These are phyloP conservation scores for Aspergillus bridgeri DNA, from an alignment of 495 filamentous ascomycete species.

Conservation along the genomic window DNA sequence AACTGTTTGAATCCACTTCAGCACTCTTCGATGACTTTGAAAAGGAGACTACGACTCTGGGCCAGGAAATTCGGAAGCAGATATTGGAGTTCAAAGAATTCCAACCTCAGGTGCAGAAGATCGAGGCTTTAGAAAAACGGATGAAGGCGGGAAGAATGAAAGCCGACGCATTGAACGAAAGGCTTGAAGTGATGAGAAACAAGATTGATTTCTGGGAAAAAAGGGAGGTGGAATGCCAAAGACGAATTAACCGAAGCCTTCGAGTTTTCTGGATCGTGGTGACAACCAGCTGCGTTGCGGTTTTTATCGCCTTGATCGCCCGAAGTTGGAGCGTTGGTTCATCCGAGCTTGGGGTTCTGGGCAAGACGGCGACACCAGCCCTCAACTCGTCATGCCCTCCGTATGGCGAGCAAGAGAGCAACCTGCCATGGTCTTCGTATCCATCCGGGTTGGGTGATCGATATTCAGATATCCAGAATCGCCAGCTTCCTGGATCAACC, in stretches of 20 bases:
- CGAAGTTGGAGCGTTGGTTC: conserved; percentile 24
- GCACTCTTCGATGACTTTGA: conserved; percentile 61
- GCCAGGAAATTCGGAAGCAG: conserved; percentile 60
- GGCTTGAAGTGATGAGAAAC: conserved; percentile 61
- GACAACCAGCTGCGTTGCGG: conserved; percentile 27
- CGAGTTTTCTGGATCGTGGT: conserved; percentile 60
- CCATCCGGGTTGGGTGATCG: neutral
- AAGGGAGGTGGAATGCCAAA: conserved; percentile 69
- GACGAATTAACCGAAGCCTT: conserved; percentile 58
- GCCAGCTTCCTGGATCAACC: neutral
- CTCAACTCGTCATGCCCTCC: conserved; percentile 4
- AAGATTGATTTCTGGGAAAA: conserved; percentile 70
- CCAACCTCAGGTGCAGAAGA: conserved; percentile 63
- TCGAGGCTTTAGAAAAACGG: conserved; percentile 62
- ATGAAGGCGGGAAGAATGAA: conserved; percentile 60
- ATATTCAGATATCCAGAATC: neutral
- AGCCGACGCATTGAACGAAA: conserved; percentile 59
- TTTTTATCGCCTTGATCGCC: conserved; percentile 44
- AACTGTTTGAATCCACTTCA: conserved; percentile 61
- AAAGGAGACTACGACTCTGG: conserved; percentile 55
- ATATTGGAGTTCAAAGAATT: conserved; percentile 65
- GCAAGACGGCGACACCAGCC: neutral
- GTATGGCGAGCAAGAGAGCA: neutral
- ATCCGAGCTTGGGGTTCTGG: neutral
- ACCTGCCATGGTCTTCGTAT: neutral